Evolutionary conservation across 257 asterid species (phyloP), one percentile per base, ranked within the genome.

Genomic region (Penstemon eatonii): DNA sequence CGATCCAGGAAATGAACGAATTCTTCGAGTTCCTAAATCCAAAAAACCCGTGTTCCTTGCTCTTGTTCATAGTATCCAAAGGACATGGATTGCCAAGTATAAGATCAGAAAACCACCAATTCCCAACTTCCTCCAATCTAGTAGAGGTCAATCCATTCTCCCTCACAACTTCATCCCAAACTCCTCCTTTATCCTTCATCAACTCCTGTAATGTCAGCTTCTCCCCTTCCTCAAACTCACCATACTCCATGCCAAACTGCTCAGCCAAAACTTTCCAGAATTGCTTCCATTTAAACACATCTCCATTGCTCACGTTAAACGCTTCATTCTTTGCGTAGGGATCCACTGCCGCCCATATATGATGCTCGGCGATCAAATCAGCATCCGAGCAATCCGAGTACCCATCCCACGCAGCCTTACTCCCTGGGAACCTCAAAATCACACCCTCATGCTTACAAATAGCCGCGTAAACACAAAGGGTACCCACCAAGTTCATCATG

Each of bases 261-360:
- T 88, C 95, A 0, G 96, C 96, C 87, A 93, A 70, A 68, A 88
- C 88, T 66, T 73, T 87, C 96, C 97, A 93, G 39, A 93, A 85
- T 49, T 91, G 97, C 86, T 93, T 90, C 99, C 99, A 90, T 47
- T 79, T 90, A 60, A 85, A 90, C 58, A 88, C 97, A 67, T 90
- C 96, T 6, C 99, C 97, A 62, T 90, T 93, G 82, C 86, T 90
- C 75, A 93, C 95, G 46, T 90, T 88, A 56, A 93, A 93, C 0
- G 89, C 95, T 76, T 90, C 99, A 4, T 90, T 93, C 91, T 87
- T 85, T 0, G 96, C 99, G 6, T 87, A 85, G 4, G 95, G 96
- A 80, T 93, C 96, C 63, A 93, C 97, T 0, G 99, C 84, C 2
- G 97, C 87, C 99, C 99, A 93, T 49, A 93, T 93, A 61, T 90